These are phyloP conservation scores for Aspergillus sparsus DNA, from an alignment of 495 filamentous ascomycete species.

Conservation along the genomic window DNA sequence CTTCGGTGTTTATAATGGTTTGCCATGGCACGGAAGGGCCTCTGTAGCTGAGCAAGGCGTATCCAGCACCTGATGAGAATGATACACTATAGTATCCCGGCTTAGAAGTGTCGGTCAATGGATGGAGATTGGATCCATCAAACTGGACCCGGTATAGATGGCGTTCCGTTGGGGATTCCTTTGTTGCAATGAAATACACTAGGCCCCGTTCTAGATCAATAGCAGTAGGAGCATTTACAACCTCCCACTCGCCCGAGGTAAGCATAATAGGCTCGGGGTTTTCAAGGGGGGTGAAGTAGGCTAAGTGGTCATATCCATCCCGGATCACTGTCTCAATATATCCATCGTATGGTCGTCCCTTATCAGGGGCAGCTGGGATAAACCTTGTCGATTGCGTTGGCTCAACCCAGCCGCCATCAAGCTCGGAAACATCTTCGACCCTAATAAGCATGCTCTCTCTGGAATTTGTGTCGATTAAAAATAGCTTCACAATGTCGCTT, in stretches of 20 bases:
- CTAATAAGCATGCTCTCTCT: conserved; percentile 80
- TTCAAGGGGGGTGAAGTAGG: conserved; percentile 91
- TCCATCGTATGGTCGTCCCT: conserved; percentile 77
- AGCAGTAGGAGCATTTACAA: conserved; percentile 82
- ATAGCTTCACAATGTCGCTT: conserved; percentile 83
- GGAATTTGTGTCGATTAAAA: conserved; percentile 76
- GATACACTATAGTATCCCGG: conserved; percentile 85
- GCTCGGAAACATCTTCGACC: conserved; percentile 69
- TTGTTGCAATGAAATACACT: conserved; percentile 88
- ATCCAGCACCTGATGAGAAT: conserved; percentile 80
- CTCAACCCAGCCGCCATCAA: conserved; percentile 98
- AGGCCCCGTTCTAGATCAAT: conserved; percentile 82
- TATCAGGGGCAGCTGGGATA: conserved; percentile 78
- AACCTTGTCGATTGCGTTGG: conserved; percentile 83
- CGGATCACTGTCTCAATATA: conserved; percentile 92
- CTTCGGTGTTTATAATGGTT: conserved; percentile 81
- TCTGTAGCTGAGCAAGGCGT: conserved; percentile 76
- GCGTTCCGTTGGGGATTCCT: conserved; percentile 81
- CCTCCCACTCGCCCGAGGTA: conserved; percentile 90
- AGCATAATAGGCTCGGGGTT: conserved; percentile 77
- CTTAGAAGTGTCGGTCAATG: conserved; percentile 73
- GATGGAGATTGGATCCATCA: conserved; percentile 67
- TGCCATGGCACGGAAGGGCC: conserved; percentile 92
- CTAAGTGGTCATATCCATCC: conserved; percentile 86
- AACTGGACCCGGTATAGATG: conserved; percentile 88